A percentile compares a stretch with the other conserved stretches of the same genome.
phyloP scores from a whole-genome alignment of 2,329 filamentous ascomycete genomes.

The Byssothecium circinans region DNA sequence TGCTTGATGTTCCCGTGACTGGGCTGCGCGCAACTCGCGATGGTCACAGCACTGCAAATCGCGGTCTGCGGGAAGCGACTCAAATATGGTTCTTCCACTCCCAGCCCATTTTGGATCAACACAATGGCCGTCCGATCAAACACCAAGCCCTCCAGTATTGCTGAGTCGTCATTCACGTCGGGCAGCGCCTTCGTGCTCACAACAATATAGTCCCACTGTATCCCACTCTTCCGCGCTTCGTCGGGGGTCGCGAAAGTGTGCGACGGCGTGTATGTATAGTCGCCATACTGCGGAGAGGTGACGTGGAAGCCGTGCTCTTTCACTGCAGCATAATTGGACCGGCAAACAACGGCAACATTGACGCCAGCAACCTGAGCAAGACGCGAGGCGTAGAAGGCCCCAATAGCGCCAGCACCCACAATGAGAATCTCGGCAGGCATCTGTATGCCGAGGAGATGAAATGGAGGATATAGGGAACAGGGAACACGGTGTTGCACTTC shows the following conservation, averaged over 20 bases:
- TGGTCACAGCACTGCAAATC: slow-evolving; percentile 69
- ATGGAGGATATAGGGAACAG: neutral
- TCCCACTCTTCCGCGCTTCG: slow-evolving; percentile 53
- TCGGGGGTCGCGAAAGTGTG: slow-evolving; percentile 64
- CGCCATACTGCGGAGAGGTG: slow-evolving; percentile 66
- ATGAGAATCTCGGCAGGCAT: slow-evolving; percentile 61
- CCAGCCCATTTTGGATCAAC: slow-evolving; percentile 70
- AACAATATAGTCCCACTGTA: slow-evolving; percentile 66
- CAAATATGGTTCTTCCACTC: slow-evolving; percentile 68
- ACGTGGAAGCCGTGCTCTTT: slow-evolving; percentile 63
- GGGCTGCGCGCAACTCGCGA: slow-evolving; percentile 69
- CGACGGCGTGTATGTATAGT: slow-evolving; percentile 65
- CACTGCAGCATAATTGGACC: slow-evolving; percentile 71
- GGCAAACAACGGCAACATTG: slow-evolving; percentile 69
- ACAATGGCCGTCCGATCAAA: slow-evolving; percentile 59
- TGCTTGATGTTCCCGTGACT: slow-evolving; percentile 65
- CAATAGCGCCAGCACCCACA: slow-evolving; percentile 71
- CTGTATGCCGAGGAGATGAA: neutral
- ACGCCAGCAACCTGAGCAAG: slow-evolving; percentile 62
- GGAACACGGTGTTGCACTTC: neutral
- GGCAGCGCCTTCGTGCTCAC: slow-evolving; percentile 72
- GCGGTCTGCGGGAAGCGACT: slow-evolving; percentile 62
- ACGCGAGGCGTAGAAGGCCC: slow-evolving; percentile 71
- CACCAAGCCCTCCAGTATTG: slow-evolving; percentile 63
- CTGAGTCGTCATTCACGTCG: slow-evolving; percentile 64